These are phyloP conservation scores for Nidula niveotomentosa DNA, from an alignment of 1,284 basidiomycete genomes.

Conservation along the genomic window DNA sequence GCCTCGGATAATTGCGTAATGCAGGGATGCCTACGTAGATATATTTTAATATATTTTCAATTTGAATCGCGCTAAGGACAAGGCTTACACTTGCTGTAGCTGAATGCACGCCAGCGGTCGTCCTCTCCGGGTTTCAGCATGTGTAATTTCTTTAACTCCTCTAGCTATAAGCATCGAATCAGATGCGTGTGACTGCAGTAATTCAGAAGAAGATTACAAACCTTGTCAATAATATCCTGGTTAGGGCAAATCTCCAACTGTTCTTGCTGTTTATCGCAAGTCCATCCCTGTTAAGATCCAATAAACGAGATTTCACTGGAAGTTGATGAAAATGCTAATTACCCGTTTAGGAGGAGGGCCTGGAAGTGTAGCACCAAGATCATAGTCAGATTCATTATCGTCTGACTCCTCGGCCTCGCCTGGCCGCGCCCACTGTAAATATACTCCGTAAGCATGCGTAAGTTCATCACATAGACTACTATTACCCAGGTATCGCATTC, in stretches of 20 bases:
- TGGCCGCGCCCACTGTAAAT: too few species aligned
- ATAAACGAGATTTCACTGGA: not conserved
- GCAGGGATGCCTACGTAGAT: conserved; percentile 49
- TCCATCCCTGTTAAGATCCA: conserved; percentile 43
- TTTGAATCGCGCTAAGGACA: not conserved
- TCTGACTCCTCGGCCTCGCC: conserved; percentile 7
- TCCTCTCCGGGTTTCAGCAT: conserved; percentile 53
- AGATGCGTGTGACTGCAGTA: conserved; percentile 1
- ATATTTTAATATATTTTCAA: too few species aligned
- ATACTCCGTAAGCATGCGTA: too few species aligned
- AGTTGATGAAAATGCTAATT: conserved; percentile 5
- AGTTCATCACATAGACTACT: too few species aligned
- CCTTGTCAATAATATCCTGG: conserved; percentile 71
- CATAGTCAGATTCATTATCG: conserved; percentile 17
- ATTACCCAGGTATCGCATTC: conserved; percentile 29
- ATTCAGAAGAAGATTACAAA: conserved; percentile 13
- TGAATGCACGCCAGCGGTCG: conserved; percentile 61
- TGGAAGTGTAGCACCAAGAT: conserved; percentile 7
- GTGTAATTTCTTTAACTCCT: conserved; percentile 61
- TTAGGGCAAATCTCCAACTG: conserved; percentile 43
- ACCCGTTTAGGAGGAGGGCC: conserved; percentile 19
- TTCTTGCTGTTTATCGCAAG: conserved; percentile 52
- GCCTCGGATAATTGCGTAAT: conserved; percentile 51
- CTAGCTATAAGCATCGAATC: conserved; percentile 39
- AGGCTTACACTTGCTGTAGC: conserved; percentile 58